phyloP scores from a whole-genome alignment of 768 basidiomycete species.

The Naganishia vaughanmartiniae region DNA sequence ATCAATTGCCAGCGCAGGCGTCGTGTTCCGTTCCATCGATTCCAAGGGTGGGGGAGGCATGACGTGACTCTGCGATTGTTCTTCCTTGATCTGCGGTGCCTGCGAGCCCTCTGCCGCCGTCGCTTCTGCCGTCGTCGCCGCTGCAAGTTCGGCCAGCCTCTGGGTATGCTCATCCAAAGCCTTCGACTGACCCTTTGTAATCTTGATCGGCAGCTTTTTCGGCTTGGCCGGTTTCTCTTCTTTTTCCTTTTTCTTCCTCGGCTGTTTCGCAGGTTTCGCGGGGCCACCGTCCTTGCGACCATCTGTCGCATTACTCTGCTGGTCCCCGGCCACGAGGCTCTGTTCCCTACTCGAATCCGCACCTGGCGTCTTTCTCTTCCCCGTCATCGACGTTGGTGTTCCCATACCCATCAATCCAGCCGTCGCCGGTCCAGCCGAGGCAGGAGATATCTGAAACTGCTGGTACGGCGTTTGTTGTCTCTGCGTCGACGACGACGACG shows the following conservation, averaged over 20 bases:
- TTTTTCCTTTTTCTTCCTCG: constrained; percentile 24
- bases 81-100: not conserved
- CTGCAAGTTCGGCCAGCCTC: not conserved
- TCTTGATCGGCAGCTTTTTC: not conserved
- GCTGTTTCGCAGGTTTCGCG: constrained; percentile 5
- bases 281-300: not conserved
- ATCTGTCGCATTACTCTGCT: not conserved
- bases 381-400: constrained; percentile 6
- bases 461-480: no score
- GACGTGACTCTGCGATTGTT: not conserved
- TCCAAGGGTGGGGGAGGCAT: not conserved
- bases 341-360: not conserved
- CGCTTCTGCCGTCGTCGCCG: no score
- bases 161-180: not conserved
- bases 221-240: not conserved
- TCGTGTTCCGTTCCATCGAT: not conserved
- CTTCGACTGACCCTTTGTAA: constrained; percentile 1
- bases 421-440: no score
- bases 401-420: not conserved
- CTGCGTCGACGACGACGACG: no score
- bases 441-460: no score
- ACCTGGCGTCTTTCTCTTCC: constrained; percentile 13
- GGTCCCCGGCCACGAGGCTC: not conserved
- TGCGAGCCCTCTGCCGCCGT: not conserved
- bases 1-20: not conserved